Evolutionary conservation across 345 rosid species (phyloP).

Genomic region (Ceriops decandra): DNA sequence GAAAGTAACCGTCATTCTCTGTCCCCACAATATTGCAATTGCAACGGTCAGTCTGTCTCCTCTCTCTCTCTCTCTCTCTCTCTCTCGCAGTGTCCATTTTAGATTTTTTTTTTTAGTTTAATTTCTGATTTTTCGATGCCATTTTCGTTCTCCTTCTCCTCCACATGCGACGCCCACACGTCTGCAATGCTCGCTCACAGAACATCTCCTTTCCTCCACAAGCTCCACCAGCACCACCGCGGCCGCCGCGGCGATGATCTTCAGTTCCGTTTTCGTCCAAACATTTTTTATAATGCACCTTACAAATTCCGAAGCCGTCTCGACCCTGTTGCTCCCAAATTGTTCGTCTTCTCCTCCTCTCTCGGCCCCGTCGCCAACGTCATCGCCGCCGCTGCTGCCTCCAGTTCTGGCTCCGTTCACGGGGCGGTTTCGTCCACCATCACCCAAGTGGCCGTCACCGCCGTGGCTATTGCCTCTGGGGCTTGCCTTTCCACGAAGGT

Average conservation of each 20-base stretch:
- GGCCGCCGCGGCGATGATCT: background rate
- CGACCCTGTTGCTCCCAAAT: constrained; percentile 25
- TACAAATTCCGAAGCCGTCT: constrained; percentile 28
- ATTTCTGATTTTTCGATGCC: too few species aligned
- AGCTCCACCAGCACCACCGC: constrained; percentile 4
- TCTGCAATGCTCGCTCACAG: constrained; percentile 9
- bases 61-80: too few species aligned
- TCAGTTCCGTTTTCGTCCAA: background rate
- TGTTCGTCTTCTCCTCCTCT: constrained; percentile 32
- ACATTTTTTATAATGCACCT: background rate
- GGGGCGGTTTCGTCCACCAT: constrained; percentile 63
- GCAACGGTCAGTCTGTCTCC: too few species aligned
- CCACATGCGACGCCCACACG: background rate
- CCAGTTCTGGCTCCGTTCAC: constrained; percentile 37
- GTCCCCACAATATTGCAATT: too few species aligned
- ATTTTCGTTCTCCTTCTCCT: background rate
- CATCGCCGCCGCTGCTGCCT: constrained; percentile 39
- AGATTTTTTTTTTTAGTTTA: too few species aligned
- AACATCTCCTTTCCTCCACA: constrained; percentile 12
- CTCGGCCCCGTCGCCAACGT: constrained; percentile 28
- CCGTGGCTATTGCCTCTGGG: constrained; percentile 73
- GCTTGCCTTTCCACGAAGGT: constrained; percentile 76
- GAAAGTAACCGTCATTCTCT: too few species aligned
- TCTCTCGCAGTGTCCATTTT: too few species aligned
- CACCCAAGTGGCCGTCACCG: constrained; percentile 64